phyloP scores from a whole-genome alignment of 495 filamentous ascomycete genomes.

The Penicillium coprophilum region DNA sequence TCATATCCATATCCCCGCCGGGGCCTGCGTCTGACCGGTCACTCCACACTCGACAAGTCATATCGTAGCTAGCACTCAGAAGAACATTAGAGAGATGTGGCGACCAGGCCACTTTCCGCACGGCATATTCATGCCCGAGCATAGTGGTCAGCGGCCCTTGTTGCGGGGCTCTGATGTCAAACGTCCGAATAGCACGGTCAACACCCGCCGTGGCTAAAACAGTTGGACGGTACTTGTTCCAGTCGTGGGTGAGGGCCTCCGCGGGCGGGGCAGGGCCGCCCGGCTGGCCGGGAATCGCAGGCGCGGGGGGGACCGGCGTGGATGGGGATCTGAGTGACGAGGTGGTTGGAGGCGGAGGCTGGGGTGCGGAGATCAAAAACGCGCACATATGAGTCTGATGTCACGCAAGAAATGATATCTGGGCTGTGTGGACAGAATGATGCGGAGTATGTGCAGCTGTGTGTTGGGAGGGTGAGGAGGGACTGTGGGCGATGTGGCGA shows the following conservation, averaged over 20 bases:
- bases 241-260: slow-evolving; percentile 92
- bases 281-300: slow-evolving; percentile 35
- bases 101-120: slow-evolving; percentile 82
- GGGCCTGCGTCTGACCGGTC: slow-evolving; percentile 61
- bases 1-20: slow-evolving; percentile 44
- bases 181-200: slow-evolving; percentile 81
- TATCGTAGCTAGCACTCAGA: slow-evolving; percentile 90
- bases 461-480: slow-evolving; percentile 79
- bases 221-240: slow-evolving; percentile 93
- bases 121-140: slow-evolving; percentile 85
- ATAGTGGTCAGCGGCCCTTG: slow-evolving; percentile 71
- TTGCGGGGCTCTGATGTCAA: slow-evolving; percentile 75
- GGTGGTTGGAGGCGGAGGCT: slow-evolving; percentile 76
- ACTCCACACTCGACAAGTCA: slow-evolving; percentile 92
- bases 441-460: slow-evolving; percentile 87
- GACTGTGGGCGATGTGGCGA: slow-evolving; percentile 69
- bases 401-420: slow-evolving; percentile 74
- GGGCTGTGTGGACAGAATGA: slow-evolving; percentile 78
- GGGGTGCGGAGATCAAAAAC: slow-evolving; percentile 89
- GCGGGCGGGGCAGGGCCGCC: slow-evolving; percentile 51
- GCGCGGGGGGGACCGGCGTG: slow-evolving; percentile 57
- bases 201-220: slow-evolving; percentile 86
- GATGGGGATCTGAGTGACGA: slow-evolving; percentile 72
- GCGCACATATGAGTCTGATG: slow-evolving; percentile 80
- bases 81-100: slow-evolving; percentile 86